Percentiles rank a stretch among this genome's conserved stretches.
Conservation (phyloP, 2,329 filamentous ascomycete genomes). For the Aspergillus sojae region DNA sequence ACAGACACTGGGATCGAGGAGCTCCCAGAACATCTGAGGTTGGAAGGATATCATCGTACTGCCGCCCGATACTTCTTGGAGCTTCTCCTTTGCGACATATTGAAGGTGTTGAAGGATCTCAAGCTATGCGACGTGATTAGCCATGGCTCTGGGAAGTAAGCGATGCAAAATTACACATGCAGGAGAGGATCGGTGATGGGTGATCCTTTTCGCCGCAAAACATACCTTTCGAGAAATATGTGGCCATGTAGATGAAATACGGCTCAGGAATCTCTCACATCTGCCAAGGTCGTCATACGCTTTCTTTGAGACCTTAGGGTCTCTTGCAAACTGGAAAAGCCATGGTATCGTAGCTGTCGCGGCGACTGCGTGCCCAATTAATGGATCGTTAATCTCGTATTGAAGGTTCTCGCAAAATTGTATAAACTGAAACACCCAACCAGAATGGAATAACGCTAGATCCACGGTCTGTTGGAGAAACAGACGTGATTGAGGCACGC, state of each 20-base stretch:
- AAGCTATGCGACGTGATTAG: neutral
- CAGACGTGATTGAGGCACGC: neutral
- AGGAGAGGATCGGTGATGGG: too few relatives aligned
- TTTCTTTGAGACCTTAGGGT: neutral
- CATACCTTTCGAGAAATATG: neutral
- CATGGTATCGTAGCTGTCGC: conserved; percentile 11
- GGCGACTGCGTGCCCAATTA: conserved; percentile 6
- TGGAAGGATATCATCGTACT: neutral
- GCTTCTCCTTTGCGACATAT: neutral
- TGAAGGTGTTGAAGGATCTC: neutral
- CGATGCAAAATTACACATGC: too few relatives aligned
- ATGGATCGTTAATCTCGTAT: conserved; percentile 7
- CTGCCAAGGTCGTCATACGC: neutral
- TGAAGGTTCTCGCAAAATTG: conserved; percentile 3
- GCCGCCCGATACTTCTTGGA: neutral
- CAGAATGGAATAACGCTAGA: conserved; percentile 11
- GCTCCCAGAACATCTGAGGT: neutral
- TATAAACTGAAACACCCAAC: conserved; percentile 8
- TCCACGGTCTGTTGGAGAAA: conserved; percentile 14
- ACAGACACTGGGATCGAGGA: neutral
- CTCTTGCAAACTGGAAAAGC: conserved; percentile 14
- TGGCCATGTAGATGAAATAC: neutral
- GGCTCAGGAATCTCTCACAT: neutral
- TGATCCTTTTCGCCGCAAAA: too few relatives aligned
- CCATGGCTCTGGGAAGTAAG: too few relatives aligned